Base-by-base conservation (phyloP, 1,284 basidiomycete genomes). In the Laetiporus sulphureus region DNA sequence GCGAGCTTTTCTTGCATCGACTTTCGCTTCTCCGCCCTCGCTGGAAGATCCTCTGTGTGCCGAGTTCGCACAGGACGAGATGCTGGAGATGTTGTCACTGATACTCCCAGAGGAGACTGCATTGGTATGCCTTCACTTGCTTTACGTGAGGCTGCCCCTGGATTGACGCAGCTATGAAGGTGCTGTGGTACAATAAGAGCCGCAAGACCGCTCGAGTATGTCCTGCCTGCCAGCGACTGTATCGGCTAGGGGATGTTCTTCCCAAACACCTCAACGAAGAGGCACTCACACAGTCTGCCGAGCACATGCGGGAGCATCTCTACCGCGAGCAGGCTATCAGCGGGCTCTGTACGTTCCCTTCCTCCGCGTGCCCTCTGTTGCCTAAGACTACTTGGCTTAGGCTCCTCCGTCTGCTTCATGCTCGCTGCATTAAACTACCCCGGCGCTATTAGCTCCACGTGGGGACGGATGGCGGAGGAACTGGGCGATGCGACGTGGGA, bases 181-280 rank as follows among this genome's bases (percentile, higher is more conserved):
- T 85, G n/a, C 50, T 87, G 18, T 88, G 84, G 83, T 88, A 87
- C 54, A 89, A 89, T 65, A 86, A 85, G 62, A 84, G 80, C 56
- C 72, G 85, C 2, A 57, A 67, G 4, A 71, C 66, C 4, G 73
- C 77, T 41, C 75, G 85, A 22, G 71, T 89, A 44, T 89, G 85
- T 55, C 85, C 85, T 2, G 75, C 83, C 0, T 89, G 85, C 56
- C 74, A 79, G 55, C 66, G 85, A 13, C 60, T 87, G 19, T 89
- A 86, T 53, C 67, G 64, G 10, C 60, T 87, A 0, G 83, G 83
- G 1, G 85, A 89, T 42, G 54, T 66, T 1, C 65, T 86, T 0
- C 69, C 69, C 2, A 71, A 77, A 25, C 73, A 72, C 12, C 53
- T 71, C n/a, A 34, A 24, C 5, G 43, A 39, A 39, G 46, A 40